Percentiles rank a stretch among this genome's conserved stretches.
These are phyloP conservation scores for Geoglossum cookeanum DNA, from an alignment of 2,329 filamentous ascomycete species.

Conservation along the genomic window DNA sequence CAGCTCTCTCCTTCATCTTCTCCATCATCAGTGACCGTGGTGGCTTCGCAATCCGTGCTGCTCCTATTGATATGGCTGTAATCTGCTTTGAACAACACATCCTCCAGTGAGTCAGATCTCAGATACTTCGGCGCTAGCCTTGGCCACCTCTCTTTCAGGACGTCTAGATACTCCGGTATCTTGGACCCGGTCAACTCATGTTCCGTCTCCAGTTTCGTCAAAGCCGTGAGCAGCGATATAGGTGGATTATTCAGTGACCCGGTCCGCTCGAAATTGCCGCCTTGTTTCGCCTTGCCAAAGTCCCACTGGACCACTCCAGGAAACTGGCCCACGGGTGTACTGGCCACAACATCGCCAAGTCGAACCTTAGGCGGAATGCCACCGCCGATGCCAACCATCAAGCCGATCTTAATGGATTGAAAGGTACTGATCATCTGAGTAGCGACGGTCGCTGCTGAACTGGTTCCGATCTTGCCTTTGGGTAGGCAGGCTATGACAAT, in stretches of 20 bases:
- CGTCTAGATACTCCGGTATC: slow-evolving; percentile 9
- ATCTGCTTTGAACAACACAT: slow-evolving; percentile 8
- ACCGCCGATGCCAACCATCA: slow-evolving; percentile 2
- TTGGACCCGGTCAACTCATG: slow-evolving; percentile 8
- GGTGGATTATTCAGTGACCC: slow-evolving; percentile 11
- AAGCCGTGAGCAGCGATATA: slow-evolving; percentile 8
- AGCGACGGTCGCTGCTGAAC: not conserved
- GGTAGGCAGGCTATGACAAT: slow-evolving; percentile 1
- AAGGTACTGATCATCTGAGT: not conserved
- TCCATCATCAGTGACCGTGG: slow-evolving; percentile 1
- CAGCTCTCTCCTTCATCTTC: slow-evolving; percentile 7
- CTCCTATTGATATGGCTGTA: slow-evolving; percentile 6
- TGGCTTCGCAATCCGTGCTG: not conserved
- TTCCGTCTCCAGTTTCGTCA: slow-evolving; percentile 8
- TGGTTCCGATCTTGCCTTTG: no score
- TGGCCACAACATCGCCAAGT: slow-evolving; percentile 1
- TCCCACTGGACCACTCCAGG: slow-evolving; percentile 12
- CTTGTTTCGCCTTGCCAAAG: slow-evolving; percentile 9
- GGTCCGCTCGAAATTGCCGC: slow-evolving; percentile 8
- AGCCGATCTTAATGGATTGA: slow-evolving; percentile 3
- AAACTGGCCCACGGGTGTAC: slow-evolving; percentile 4
- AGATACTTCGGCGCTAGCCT: slow-evolving; percentile 9
- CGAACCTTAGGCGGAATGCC: not conserved
- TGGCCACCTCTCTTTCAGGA: slow-evolving; percentile 9
- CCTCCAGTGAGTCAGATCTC: slow-evolving; percentile 7